phyloP scores from a whole-genome alignment of 192 early-diverging fungal genomes.

The Backusella australiensis region DNA sequence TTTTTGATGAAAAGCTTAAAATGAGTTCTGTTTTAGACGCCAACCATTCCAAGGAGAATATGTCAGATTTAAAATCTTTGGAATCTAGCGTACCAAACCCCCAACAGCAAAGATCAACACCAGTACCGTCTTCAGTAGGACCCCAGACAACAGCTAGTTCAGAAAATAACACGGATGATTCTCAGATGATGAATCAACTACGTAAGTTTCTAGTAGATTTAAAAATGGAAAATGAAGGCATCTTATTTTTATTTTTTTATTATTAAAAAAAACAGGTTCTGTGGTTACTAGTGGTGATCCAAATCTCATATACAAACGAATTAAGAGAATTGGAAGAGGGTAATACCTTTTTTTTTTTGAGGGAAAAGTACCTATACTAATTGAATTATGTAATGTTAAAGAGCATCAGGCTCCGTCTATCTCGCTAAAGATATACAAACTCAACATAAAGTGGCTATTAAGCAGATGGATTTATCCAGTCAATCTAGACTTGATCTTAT shows the following conservation, averaged over 20 bases:
- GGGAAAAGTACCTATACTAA: not conserved
- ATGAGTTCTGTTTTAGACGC: not conserved
- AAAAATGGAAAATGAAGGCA: not conserved
- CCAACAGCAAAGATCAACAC: conserved; percentile 38
- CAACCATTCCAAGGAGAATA: not conserved
- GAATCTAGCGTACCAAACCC: conserved; percentile 45
- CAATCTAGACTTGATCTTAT: conserved; percentile 95
- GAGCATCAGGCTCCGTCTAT: conserved; percentile 90
- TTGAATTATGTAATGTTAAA: conserved; percentile 16
- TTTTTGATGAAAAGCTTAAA: not conserved
- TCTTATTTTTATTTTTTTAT: not conserved
- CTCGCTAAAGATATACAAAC: conserved; percentile 69
- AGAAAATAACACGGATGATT: conserved; percentile 82
- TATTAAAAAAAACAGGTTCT: conserved; percentile 44
- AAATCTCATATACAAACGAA: conserved; percentile 84
- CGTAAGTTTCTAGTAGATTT: conserved; percentile 40
- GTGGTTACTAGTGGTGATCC: conserved; percentile 94
- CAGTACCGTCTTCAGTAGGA: conserved; percentile 12
- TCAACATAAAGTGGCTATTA: conserved; percentile 77
- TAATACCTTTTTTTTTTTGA: conserved; percentile 29
- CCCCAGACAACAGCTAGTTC: conserved; percentile 57
- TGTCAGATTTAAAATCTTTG: not conserved
- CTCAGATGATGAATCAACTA: conserved; percentile 93
- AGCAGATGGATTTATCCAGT: conserved; percentile 93
- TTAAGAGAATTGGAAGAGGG: conserved; percentile 97